Base-by-base conservation (phyloP, 345 rosid genomes). In the Jatropha curcas region DNA sequence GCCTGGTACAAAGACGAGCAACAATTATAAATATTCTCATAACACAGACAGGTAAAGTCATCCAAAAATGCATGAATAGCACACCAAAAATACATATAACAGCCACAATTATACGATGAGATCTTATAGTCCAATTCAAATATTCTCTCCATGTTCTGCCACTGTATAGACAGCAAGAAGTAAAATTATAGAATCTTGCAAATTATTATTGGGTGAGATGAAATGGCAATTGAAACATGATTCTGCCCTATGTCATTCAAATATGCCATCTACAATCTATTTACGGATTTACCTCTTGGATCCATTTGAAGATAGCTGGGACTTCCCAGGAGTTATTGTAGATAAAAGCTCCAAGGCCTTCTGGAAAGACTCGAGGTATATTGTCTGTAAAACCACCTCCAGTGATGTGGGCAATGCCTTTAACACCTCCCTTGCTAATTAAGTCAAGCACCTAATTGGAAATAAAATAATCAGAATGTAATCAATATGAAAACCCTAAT, bases 371-470 rank as follows among this genome's bases (percentile, higher is more conserved):
- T 57, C 98, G 82, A 19, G 96, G 97, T 46, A 91, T 91, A 76
- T 92, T 92, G 76, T 95, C 97, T 0, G 98, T 92, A 74, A 95
- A 90, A 55, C 97, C 97, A 72, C 99, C 99, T 41, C 97, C 98
- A 5, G 98, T 95, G 51, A 91, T 85, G 78, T 91, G 97, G 39
- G 98, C 97, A 76, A 93, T 73, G 41, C 98, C 96, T 77, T 91
- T 95, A 51, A 92, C 94, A 43, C 96, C 98, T 78, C 97, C 98
- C 79, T 80, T 84, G 70, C 85, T 80, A 57, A 90, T 88, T 55
- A 93, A 35, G 79, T 91, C 96, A 51, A 92, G 90, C 67, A 92
- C 97, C 97, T 93, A 27, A 41, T 65, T 10, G 30, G 34, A 50
- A 66, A 65, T 9, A 35, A 39, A 72, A 62, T 1, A 41, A 57